Evolutionary conservation across 1,284 basidiomycete genomes (phyloP), one percentile per base, ranked within the genome.

Genomic region (Malassezia pachydermatis): DNA sequence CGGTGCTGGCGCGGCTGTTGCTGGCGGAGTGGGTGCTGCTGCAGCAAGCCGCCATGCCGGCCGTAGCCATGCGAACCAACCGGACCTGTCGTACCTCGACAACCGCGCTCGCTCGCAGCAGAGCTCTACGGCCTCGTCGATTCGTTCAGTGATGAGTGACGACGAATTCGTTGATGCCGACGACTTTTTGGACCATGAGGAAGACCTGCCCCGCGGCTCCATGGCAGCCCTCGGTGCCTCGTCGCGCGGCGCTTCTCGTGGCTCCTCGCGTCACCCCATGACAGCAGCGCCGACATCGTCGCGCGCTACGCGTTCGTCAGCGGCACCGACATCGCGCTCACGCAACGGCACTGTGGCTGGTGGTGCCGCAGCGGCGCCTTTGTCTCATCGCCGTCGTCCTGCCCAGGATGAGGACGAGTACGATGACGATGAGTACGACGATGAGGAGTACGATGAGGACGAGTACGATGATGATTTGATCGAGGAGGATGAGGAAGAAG

Each of bases 111-210:
- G 3, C 4, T 22, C 19, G 36, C 22, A 24, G 4, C 22, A 13
- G 20, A 30, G 41, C 11, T 43, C 41, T 4, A 22, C 28, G 9
- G 29, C 16, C 24, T 19, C 41, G 4, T 43, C 41, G 4, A 43
- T 43, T 14, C n/a, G 16, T 23, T 35, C 42, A 9, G 37, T 16
- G 10, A 20, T 28, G 14, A 47, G 45, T 29, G 36, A 47, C 25
- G 45, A 47, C 16, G n/a, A 40, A 5, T 47, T 47, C 19, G 37
- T 36, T 4, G 45, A 47, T 24, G 33, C 45, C 3, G 30, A 45
- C 19, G 44, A 45, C 5, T 43, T 43, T 33, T n/a, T 5, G 3
- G 25, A 17, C 16, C 9, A 19, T 29, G 20, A 40, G 16, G 23
- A 24, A n/a, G n/a, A n/a, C n/a, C 11, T 16, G 20, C 11, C 10